Evolutionary conservation across 345 rosid species (phyloP), one percentile per base, ranked within the genome.

Genomic region (Euphorbia pulcherrima): DNA sequence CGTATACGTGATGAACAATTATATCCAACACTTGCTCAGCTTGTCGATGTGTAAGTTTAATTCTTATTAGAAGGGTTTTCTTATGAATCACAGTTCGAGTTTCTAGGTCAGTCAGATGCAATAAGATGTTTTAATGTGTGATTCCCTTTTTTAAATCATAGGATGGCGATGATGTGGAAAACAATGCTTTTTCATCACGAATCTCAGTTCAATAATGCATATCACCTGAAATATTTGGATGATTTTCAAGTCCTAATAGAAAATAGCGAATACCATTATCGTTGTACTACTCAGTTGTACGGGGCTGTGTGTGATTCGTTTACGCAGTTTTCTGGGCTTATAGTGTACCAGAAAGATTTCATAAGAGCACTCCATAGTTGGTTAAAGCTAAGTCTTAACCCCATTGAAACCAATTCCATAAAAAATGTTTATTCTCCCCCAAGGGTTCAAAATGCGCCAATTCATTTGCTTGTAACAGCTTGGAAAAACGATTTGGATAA

Each of bases 371-470:
- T 94, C 1, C 81, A 78, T 70, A 65, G 4, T 40, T 91, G 99
- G 99, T 67, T 89, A 68, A 89, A 78, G 72, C 79, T 84, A 65
- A 94, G 88, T 60, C 90, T 91, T 62, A 69, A 89, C 74, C 97
- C 97, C 10, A 87, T 94, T 24, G 99, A 91, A 72, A 91, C 96
- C 87, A 94, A 73, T 46, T 77, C 84, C 72, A 86, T 76, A 68
- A 97, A 94, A 85, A 89, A 88, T 76, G 96, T 87, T 58, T 94
- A 95, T 61, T 94, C 97, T 0, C 99, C 99, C 4, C 87, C 86
- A 21, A 79, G 97, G 75, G 64, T 80, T 21, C 84, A 82, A 16
- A 81, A 56, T 29, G 92, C 97, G 1, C 85, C 87, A 2, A 87
- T 94, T 55, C 88, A 72, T 71, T 68, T 46, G 21, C 97, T 94